Percentiles rank a stretch among this genome's conserved stretches.
Conservation (phyloP, 73 alveolate species). For the Paramecium tetraurelia region DNA sequence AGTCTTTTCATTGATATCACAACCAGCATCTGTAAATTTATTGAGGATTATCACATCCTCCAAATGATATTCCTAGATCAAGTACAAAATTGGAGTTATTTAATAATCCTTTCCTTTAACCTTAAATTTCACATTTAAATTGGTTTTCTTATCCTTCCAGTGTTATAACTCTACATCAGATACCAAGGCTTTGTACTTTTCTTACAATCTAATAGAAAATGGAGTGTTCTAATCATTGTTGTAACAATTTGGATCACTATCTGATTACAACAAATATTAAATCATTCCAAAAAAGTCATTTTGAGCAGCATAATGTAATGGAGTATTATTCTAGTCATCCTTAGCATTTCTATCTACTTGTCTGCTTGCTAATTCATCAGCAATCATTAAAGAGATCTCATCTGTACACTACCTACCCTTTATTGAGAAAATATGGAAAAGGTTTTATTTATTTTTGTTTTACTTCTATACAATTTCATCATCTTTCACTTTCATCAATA, state of each 20-base stretch:
- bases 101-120: neutral
- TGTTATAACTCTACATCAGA: neutral
- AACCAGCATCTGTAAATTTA: slow-evolving; percentile 24
- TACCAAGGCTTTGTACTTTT: neutral
- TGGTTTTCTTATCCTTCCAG: neutral
- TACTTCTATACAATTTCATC: slow-evolving; percentile 43
- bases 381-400: neutral
- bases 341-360: slow-evolving; percentile 64
- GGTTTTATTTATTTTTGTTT: slow-evolving; percentile 67
- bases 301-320: slow-evolving; percentile 78
- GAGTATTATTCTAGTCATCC: slow-evolving; percentile 68
- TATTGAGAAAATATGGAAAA: slow-evolving; percentile 72
- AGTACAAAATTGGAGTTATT: neutral
- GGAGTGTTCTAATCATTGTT: slow-evolving; percentile 51
- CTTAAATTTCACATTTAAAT: neutral
- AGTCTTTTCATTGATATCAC: slow-evolving; percentile 64
- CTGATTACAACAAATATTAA: slow-evolving; percentile 29
- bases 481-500: slow-evolving; percentile 66
- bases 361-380: slow-evolving; percentile 30
- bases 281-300: slow-evolving; percentile 8
- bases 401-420: slow-evolving; percentile 43
- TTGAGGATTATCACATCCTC: neutral
- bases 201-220: slow-evolving; percentile 35
- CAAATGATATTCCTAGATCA: neutral
- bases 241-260: slow-evolving; percentile 27